Base-by-base conservation (phyloP, 768 basidiomycete species). In the Phanerodontia chrysosporium region DNA sequence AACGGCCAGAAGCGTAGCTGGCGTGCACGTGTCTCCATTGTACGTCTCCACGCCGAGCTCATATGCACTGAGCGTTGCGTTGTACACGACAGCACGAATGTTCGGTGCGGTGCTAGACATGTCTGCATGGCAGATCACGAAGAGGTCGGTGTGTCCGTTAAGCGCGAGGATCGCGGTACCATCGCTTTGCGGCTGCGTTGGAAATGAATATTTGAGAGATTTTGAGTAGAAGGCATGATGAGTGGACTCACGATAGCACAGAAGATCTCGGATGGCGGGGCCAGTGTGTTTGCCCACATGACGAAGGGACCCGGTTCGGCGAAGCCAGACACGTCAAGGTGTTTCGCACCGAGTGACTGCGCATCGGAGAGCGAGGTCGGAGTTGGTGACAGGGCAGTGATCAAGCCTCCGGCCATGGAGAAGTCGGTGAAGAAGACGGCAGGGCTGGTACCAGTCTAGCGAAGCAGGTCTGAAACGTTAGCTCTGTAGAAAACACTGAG, bases 71-170 rank as follows among this genome's bases (percentile, higher is more conserved):
- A 29, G 57, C 18, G 60, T 57, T 7, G 55, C 55, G 44, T 61
- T 61, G 30, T 48, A 61, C 27, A 61, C 22, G 28, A 61, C 29
- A 18, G 60, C 49, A 14, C 3, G n/a, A 7, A 44, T 39, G 30
- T 45, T 35, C 25, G 30, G 22, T 16, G 53, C 22, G 18, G 25
- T 30, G 10, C 12, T 36, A 7, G 36, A 39, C 24, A 61, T 27
- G 36, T 32, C 35, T n/a, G 48, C 51, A 35, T 30, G 13, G 55
- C 60, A 61, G 48, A 61, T 21, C 7, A 45, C 57, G 49, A 61
- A 57, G 36, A 57, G 22, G 49, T 57, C 45, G 12, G 60, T 61
- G 25, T 22, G 45, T n/a, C 60, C 60, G 44, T 61, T 29, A 12
- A 49, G 18, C 24, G 60, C 55, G 9, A 61, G 32, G 29, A 61